Evolutionary conservation across 2,329 filamentous ascomycete species (phyloP).

Genomic region (Didymosphaeria variabile): DNA sequence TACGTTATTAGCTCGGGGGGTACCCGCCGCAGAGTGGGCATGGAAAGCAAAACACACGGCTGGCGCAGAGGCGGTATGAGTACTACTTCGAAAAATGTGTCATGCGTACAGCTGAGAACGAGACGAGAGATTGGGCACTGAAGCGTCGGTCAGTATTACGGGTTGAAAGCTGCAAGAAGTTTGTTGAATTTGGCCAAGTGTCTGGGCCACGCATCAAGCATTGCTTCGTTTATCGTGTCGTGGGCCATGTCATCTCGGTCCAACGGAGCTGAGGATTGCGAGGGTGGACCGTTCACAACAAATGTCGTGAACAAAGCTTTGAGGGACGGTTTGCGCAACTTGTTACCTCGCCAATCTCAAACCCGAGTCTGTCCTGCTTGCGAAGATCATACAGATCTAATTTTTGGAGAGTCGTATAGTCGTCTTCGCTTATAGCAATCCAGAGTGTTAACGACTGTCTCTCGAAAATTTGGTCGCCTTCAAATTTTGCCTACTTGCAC

Average conservation of each 20-base stretch:
- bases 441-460: too few species aligned
- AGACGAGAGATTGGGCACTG: background rate
- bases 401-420: too few species aligned
- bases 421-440: too few species aligned
- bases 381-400: too few species aligned
- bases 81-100: background rate
- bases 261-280: background rate
- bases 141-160: background rate
- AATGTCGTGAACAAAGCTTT: background rate
- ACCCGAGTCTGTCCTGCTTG: background rate
- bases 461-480: too few species aligned
- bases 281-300: background rate
- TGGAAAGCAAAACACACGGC: background rate
- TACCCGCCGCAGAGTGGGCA: background rate
- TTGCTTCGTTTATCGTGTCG: background rate
- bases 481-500: too few species aligned
- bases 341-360: background rate
- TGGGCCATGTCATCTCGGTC: background rate
- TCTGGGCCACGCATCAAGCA: background rate
- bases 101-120: conserved; percentile 8
- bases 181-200: background rate
- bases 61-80: conserved; percentile 4
- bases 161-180: background rate
- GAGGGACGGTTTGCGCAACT: background rate
- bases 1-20: conserved; percentile 9